Conservation (phyloP, 169 alveolate species). For the Plasmodium cynomolgi region DNA sequence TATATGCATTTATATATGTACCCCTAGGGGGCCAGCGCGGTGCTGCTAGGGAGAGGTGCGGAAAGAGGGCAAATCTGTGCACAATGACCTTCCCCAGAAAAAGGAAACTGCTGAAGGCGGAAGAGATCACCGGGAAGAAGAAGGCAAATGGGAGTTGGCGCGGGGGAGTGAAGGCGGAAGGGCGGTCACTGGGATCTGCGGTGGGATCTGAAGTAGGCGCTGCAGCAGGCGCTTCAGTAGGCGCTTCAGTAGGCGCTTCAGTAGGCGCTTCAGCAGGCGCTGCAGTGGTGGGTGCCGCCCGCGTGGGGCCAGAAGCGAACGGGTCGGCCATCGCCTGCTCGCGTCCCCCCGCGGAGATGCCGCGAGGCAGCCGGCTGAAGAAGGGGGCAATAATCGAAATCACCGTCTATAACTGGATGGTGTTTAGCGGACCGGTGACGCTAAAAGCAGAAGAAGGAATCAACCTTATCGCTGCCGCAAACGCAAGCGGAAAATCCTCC, state of each 20-base stretch:
- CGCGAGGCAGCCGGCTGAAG: background rate
- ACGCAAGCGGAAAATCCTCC: slow-evolving; percentile 84
- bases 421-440: slow-evolving; percentile 81
- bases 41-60: background rate
- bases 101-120: background rate
- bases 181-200: background rate
- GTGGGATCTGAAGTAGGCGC: background rate
- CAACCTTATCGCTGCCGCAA: slow-evolving; percentile 84
- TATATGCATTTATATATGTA: background rate
- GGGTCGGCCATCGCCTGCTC: too few species aligned
- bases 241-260: background rate
- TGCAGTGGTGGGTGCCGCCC: too few species aligned
- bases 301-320: too few species aligned
- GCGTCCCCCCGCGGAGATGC: too few species aligned
- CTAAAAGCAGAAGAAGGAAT: slow-evolving; percentile 80
- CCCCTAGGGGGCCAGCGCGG: background rate
- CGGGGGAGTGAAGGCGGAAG: background rate
- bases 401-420: slow-evolving; percentile 84
- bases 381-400: slow-evolving; percentile 65
- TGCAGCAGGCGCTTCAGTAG: background rate
- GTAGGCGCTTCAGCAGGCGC: background rate
- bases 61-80: background rate
- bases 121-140: background rate
- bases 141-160: background rate
- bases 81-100: slow-evolving; percentile 23